Percentiles rank a stretch among this genome's conserved stretches.
Conservation (phyloP, 2,329 filamentous ascomycete genomes). For the Fusarium oxysporum region DNA sequence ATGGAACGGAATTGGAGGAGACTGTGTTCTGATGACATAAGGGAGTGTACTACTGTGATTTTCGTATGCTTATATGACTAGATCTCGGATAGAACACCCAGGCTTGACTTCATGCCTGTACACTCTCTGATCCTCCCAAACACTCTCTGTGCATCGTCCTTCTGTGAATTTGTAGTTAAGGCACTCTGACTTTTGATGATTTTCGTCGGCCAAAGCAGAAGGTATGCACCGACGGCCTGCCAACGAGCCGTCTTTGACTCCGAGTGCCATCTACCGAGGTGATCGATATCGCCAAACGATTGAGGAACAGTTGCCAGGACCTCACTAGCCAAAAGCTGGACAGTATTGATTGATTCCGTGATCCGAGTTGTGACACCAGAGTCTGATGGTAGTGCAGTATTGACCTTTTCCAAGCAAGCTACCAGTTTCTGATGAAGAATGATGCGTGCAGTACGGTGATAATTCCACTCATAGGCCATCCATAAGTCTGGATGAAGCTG, state of each 20-base stretch:
- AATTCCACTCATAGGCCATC: slow-evolving; percentile 57
- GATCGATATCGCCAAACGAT: slow-evolving; percentile 51
- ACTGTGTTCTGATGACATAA: slow-evolving; percentile 35
- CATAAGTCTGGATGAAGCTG: slow-evolving; percentile 54
- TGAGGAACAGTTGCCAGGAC: slow-evolving; percentile 54
- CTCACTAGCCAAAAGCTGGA: slow-evolving; percentile 48
- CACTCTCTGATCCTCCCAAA: slow-evolving; percentile 55
- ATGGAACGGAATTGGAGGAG: slow-evolving; percentile 54
- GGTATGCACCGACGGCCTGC: slow-evolving; percentile 51
- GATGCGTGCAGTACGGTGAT: slow-evolving; percentile 53
- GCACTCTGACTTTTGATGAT: slow-evolving; percentile 46
- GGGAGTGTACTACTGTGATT: too few species aligned
- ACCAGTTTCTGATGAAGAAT: slow-evolving; percentile 52
- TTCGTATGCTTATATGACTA: not conserved
- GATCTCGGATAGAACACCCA: slow-evolving; percentile 47
- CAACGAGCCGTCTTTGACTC: slow-evolving; percentile 39
- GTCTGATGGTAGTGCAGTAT: not conserved
- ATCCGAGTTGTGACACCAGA: not conserved
- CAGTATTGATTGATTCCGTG: slow-evolving; percentile 8
- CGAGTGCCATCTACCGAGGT: slow-evolving; percentile 24
- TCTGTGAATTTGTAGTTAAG: slow-evolving; percentile 46
- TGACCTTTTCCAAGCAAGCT: slow-evolving; percentile 41
- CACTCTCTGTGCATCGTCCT: slow-evolving; percentile 38
- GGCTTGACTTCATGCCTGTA: slow-evolving; percentile 52
- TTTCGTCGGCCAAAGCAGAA: slow-evolving; percentile 55